These are phyloP conservation scores for Moricandia arvensis DNA, from an alignment of 345 rosid species.

Conservation along the genomic window DNA sequence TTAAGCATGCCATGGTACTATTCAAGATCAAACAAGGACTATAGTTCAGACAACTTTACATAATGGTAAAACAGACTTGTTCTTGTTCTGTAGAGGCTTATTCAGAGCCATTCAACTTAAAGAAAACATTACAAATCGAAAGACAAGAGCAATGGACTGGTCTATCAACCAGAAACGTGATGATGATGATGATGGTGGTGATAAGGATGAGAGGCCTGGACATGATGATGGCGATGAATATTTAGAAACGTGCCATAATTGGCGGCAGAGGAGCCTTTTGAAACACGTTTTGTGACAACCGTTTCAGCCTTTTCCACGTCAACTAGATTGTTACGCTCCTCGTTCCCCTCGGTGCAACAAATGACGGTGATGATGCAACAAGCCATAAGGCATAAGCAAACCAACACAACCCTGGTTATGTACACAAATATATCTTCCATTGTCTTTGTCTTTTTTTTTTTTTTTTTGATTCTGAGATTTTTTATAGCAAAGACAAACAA, in stretches of 20 bases:
- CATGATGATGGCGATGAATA: not conserved
- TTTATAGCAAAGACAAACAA: not conserved
- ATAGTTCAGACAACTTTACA: too few relatives aligned
- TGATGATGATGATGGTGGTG: not conserved
- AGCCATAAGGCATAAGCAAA: not conserved
- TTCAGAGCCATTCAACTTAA: not conserved
- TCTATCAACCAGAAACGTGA: not conserved
- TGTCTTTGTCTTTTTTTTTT: not conserved
- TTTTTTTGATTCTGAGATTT: not conserved
- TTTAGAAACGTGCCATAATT: not conserved
- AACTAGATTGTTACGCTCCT: not conserved
- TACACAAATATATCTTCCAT: not conserved
- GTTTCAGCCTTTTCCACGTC: not conserved
- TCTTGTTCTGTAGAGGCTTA: too few relatives aligned
- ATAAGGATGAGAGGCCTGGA: not conserved
- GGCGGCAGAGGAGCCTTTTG: not conserved
- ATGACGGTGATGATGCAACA: not conserved
- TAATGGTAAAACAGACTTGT: too few relatives aligned
- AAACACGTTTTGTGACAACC: not conserved
- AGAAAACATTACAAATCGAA: not conserved
- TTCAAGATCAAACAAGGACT: too few relatives aligned
- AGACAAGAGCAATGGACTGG: not conserved
- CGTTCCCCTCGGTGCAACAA: not conserved
- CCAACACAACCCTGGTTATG: not conserved
- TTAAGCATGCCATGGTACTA: too few relatives aligned